A percentile compares a stretch with the other conserved stretches of the same genome.
phyloP scores from a whole-genome alignment of 306 rosid genomes.

The Inga laurina region DNA sequence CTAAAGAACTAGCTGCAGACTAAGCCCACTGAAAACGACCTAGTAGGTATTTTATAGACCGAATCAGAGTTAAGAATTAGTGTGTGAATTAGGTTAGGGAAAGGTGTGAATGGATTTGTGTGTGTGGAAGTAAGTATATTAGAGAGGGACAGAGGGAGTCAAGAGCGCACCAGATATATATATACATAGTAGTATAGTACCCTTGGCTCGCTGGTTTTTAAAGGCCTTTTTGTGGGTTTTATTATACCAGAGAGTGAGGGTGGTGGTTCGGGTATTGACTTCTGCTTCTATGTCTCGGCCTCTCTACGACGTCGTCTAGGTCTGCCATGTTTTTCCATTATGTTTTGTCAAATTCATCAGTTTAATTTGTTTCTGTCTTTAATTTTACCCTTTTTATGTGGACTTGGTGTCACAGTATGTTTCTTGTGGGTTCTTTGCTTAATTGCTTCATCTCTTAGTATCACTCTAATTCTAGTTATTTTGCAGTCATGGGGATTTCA shows the following conservation, averaged over 20 bases:
- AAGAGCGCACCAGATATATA: constrained; percentile 92
- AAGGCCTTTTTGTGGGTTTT: constrained; percentile 26
- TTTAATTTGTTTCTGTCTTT: background rate
- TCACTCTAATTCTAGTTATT: background rate
- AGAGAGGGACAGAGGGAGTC: constrained; percentile 78
- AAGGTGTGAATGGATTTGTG: constrained; percentile 14
- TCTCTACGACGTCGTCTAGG: constrained; percentile 33
- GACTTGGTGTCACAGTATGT: background rate
- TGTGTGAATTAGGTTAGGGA: constrained; percentile 24
- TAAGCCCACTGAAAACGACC: background rate
- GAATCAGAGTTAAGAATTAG: constrained; percentile 2
- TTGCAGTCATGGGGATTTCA: background rate
- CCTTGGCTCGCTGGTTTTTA: constrained; percentile 47
- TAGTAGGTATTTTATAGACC: background rate
- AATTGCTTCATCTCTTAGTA: background rate
- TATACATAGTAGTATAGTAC: constrained; percentile 22
- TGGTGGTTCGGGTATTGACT: constrained; percentile 99
- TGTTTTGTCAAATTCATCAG: constrained; percentile 1
- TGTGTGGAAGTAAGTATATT: background rate
- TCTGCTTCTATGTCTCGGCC: constrained; percentile 60
- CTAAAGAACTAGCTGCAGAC: background rate
- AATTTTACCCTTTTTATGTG: background rate
- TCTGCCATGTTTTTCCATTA: background rate
- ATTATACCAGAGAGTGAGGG: constrained; percentile 48
- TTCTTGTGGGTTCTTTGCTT: background rate